These are phyloP conservation scores for Sclerotinia sclerotiorum DNA, from an alignment of 2,329 filamentous ascomycete species.

Conservation along the genomic window DNA sequence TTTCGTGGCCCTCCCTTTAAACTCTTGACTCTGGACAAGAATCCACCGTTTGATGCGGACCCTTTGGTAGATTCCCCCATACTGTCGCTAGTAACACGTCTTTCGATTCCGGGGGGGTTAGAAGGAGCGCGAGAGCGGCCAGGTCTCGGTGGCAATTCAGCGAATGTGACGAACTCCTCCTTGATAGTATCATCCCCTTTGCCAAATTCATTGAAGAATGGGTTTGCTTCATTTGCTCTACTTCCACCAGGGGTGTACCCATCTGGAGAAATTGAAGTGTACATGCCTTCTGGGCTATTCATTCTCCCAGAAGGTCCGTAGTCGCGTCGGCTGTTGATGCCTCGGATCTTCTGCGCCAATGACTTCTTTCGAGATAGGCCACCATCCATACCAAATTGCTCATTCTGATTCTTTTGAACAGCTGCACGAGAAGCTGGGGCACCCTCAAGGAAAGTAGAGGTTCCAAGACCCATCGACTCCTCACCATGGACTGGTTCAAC, in stretches of 20 bases:
- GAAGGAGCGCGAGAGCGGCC: slow-evolving; percentile 51
- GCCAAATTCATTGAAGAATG: slow-evolving; percentile 79
- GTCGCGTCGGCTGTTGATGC: slow-evolving; percentile 70
- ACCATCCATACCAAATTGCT: slow-evolving; percentile 53
- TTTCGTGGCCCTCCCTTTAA: slow-evolving; percentile 68
- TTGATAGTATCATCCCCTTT: slow-evolving; percentile 59
- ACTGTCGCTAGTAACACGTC: slow-evolving; percentile 62
- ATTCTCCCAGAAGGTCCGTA: slow-evolving; percentile 59
- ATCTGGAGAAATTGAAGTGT: slow-evolving; percentile 39
- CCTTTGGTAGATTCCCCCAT: slow-evolving; percentile 43
- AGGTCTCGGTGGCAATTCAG: slow-evolving; percentile 39
- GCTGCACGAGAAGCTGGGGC: slow-evolving; percentile 80
- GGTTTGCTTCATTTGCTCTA: slow-evolving; percentile 59
- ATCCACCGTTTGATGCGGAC: slow-evolving; percentile 39
- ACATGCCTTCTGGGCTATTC: slow-evolving; percentile 55
- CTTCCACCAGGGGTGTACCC: slow-evolving; percentile 41
- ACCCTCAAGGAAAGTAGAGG: slow-evolving; percentile 93
- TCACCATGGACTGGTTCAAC: slow-evolving; percentile 79
- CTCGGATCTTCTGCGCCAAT: slow-evolving; percentile 84
- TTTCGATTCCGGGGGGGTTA: slow-evolving; percentile 62
- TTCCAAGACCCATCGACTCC: slow-evolving; percentile 80
- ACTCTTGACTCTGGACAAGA: slow-evolving; percentile 78
- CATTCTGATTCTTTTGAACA: slow-evolving; percentile 73
- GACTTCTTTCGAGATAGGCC: slow-evolving; percentile 90
- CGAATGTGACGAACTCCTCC: slow-evolving; percentile 56